Evolutionary conservation across 352 stramenopile genomes (phyloP).

Genomic region (Pythium biforme): DNA sequence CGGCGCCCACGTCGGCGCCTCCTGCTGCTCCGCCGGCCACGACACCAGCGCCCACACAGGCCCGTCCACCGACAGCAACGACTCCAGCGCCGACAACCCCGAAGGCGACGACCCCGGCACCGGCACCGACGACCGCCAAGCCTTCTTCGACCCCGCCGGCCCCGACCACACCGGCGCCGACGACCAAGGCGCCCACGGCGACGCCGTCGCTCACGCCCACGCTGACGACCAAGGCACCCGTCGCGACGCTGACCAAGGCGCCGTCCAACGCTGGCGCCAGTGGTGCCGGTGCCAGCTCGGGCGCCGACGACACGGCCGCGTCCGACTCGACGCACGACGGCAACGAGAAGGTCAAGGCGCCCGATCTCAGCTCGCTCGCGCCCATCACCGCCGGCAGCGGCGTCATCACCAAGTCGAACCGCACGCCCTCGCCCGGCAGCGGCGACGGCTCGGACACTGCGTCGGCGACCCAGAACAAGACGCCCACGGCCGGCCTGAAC

Average conservation of each 20-base stretch:
- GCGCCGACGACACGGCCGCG: slow-evolving; percentile 11
- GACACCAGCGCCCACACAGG: neutral
- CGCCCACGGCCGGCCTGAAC: slow-evolving; percentile 1
- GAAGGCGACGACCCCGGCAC: neutral
- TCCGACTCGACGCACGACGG: slow-evolving; percentile 19
- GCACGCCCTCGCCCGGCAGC: neutral
- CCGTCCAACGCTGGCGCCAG: slow-evolving; percentile 27
- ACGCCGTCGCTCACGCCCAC: slow-evolving; percentile 20
- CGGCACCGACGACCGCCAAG: slow-evolving; percentile 4
- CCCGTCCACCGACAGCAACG: neutral
- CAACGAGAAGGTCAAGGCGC: slow-evolving; percentile 8
- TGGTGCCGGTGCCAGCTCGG: slow-evolving; percentile 11
- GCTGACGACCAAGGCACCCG: slow-evolving; percentile 16
- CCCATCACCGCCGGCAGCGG: slow-evolving; percentile 13
- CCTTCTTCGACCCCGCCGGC: slow-evolving; percentile 3
- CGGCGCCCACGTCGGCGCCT: slow-evolving; percentile 3
- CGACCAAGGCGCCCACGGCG: slow-evolving; percentile 6
- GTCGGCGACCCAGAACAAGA: slow-evolving; percentile 22
- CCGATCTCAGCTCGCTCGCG: slow-evolving; percentile 9
- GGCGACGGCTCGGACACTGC: slow-evolving; percentile 1
- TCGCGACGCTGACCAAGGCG: slow-evolving; percentile 19
- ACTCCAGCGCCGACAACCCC: neutral
- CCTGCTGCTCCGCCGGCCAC: slow-evolving; percentile 5
- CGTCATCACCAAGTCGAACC: slow-evolving; percentile 11
- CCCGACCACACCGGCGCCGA: slow-evolving; percentile 8